Evolutionary conservation across 169 alveolate genomes (phyloP).

Genomic region (Babesia bovis): DNA sequence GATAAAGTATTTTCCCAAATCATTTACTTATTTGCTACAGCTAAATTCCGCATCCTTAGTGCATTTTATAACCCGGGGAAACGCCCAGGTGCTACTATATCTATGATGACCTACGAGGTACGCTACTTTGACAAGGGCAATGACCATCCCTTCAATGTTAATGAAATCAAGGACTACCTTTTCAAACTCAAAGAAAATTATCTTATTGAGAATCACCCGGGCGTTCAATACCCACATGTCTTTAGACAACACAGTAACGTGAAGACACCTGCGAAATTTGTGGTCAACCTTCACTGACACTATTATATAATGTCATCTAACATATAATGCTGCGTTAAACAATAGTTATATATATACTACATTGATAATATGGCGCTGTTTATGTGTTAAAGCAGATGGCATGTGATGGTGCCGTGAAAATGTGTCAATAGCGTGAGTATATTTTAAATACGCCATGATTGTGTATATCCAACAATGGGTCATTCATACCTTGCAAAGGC

Average conservation of each 20-base stretch:
- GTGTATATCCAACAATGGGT: too few species aligned
- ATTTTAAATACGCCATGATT: too few species aligned
- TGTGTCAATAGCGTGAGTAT: too few species aligned
- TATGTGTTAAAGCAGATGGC: too few species aligned
- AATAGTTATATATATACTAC: too few species aligned
- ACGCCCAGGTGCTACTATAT: constrained; percentile 83
- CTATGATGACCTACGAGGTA: constrained; percentile 82
- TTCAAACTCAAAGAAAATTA: constrained; percentile 83
- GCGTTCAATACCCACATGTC: constrained; percentile 87
- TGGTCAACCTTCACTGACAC: constrained; percentile 70
- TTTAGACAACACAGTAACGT: constrained; percentile 81
- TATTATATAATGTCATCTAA: too few species aligned
- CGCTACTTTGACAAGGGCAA: constrained; percentile 84
- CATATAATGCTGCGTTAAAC: not conserved
- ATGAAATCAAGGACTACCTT: constrained; percentile 83
- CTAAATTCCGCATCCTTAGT: constrained; percentile 81
- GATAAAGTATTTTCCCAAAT: too few species aligned
- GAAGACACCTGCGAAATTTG: constrained; percentile 75
- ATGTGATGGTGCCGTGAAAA: too few species aligned
- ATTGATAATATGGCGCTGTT: too few species aligned
- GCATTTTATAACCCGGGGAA: constrained; percentile 86
- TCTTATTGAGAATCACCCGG: constrained; percentile 79
- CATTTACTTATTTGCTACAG: constrained; percentile 29
- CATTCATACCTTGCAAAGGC: too few species aligned
- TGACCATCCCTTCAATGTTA: constrained; percentile 82